These are phyloP conservation scores for Auricularia sp. DNA, from an alignment of 768 basidiomycete species.

Conservation along the genomic window DNA sequence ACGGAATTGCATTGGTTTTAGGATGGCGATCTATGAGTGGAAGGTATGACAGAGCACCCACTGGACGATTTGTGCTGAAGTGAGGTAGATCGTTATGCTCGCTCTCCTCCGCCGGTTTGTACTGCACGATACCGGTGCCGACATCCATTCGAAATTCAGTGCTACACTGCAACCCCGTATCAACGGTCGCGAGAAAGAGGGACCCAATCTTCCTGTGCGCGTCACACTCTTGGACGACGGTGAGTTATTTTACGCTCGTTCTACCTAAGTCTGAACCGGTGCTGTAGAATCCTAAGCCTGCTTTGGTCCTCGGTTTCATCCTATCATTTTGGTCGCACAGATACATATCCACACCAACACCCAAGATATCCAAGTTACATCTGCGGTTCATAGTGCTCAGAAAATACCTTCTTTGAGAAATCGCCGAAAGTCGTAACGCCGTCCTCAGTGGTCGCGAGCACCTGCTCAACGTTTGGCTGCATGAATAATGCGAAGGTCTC, in stretches of 20 bases:
- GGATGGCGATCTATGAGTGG: not conserved
- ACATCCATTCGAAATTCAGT: not conserved
- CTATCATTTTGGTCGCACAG: not conserved
- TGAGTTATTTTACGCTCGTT: not conserved
- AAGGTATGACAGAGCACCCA: not conserved
- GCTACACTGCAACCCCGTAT: not conserved
- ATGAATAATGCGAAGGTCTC: slow-evolving; percentile 88
- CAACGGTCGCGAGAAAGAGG: not conserved
- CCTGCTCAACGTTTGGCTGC: slow-evolving; percentile 78
- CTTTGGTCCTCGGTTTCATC: not conserved
- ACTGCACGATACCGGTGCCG: not conserved
- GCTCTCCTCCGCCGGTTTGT: not conserved
- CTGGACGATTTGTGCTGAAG: not conserved
- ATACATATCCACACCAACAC: not conserved
- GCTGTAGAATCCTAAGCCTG: not conserved
- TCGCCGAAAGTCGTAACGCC: slow-evolving; percentile 59
- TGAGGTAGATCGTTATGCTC: not conserved
- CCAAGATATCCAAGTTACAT: not conserved
- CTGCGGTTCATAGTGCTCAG: slow-evolving; percentile 40
- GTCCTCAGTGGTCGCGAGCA: slow-evolving; percentile 47
- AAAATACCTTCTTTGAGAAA: slow-evolving; percentile 78
- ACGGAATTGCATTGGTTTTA: not conserved
- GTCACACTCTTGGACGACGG: not conserved
- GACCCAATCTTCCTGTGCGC: not conserved
- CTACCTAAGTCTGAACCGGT: no score